These are phyloP conservation scores for Phytophthora pini DNA, from an alignment of 352 stramenopile genomes.

Conservation along the genomic window DNA sequence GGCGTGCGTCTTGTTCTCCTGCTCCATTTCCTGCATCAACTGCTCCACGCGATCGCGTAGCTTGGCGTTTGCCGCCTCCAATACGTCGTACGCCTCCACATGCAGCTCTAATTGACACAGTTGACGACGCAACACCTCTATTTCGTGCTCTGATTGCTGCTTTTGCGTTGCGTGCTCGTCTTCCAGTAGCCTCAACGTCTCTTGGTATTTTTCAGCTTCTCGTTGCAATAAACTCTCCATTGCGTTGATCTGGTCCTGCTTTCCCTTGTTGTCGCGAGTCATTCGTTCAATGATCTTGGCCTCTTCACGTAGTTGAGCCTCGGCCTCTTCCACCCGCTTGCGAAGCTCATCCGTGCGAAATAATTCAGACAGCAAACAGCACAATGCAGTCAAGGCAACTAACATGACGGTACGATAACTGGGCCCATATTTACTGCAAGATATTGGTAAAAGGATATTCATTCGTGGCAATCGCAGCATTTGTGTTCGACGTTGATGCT, in stretches of 20 bases:
- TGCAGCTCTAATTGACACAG: conserved; percentile 68
- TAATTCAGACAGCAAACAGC: conserved; percentile 10
- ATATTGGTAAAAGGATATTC: conserved; percentile 63
- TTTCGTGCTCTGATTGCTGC: conserved; percentile 64
- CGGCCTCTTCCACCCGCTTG: conserved; percentile 73
- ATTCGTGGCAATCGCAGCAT: conserved; percentile 70
- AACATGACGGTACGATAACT: background rate
- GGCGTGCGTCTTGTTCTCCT: conserved; percentile 65
- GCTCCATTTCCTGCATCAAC: conserved; percentile 72
- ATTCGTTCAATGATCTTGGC: conserved; percentile 86
- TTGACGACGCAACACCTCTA: conserved; percentile 64
- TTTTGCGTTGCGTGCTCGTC: conserved; percentile 67
- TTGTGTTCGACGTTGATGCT: conserved; percentile 27
- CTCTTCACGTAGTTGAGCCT: conserved; percentile 77
- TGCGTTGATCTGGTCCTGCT: conserved; percentile 74
- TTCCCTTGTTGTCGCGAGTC: conserved; percentile 76
- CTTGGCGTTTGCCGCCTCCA: conserved; percentile 64
- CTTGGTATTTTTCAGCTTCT: conserved; percentile 70
- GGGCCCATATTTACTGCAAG: conserved; percentile 1
- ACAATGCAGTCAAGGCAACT: conserved; percentile 33
- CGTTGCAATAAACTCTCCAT: conserved; percentile 70
- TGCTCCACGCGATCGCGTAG: conserved; percentile 63
- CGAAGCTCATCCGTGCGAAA: conserved; percentile 64
- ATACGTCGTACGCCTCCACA: conserved; percentile 73
- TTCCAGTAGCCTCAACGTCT: conserved; percentile 58